Evolutionary conservation across 352 stramenopile genomes (phyloP).

Genomic region (Phytophthora chlamydospora): DNA sequence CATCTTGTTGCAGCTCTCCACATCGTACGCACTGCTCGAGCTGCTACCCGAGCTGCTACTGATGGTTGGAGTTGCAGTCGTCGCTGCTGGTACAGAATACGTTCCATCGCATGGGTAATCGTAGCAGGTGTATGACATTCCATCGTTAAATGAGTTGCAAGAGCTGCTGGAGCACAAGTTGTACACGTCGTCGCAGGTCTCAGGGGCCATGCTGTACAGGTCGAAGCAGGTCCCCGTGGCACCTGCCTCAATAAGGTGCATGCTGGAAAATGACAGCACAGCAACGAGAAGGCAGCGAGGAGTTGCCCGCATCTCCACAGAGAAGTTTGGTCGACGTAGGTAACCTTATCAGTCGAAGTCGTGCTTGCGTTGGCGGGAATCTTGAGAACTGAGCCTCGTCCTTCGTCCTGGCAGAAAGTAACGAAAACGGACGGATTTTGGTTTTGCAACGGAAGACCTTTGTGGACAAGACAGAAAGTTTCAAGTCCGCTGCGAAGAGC

Average conservation of each 20-base stretch:
- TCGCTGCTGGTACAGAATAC: neutral
- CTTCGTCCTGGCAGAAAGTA: no score
- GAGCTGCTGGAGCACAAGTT: neutral
- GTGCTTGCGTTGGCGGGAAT: no score
- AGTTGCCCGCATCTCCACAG: no score
- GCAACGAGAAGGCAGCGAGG: neutral
- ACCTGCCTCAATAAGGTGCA: neutral
- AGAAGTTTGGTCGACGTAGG: no score
- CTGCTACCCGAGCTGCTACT: constrained; percentile 6
- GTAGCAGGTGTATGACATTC: neutral
- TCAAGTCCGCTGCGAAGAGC: no score
- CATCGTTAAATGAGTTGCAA: neutral
- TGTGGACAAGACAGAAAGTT: no score
- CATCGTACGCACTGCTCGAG: neutral
- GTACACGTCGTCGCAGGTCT: neutral
- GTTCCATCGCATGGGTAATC: neutral
- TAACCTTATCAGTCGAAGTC: no score
- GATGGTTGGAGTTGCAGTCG: constrained; percentile 2
- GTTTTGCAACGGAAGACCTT: no score
- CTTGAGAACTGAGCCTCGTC: no score
- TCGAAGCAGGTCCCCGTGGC: neutral
- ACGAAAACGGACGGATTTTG: no score
- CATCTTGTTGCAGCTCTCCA: constrained; percentile 3
- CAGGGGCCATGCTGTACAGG: neutral
- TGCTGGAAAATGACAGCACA: neutral